These are phyloP conservation scores for Pittosporum tobira DNA, from an alignment of 129 eudicot species.

Conservation along the genomic window DNA sequence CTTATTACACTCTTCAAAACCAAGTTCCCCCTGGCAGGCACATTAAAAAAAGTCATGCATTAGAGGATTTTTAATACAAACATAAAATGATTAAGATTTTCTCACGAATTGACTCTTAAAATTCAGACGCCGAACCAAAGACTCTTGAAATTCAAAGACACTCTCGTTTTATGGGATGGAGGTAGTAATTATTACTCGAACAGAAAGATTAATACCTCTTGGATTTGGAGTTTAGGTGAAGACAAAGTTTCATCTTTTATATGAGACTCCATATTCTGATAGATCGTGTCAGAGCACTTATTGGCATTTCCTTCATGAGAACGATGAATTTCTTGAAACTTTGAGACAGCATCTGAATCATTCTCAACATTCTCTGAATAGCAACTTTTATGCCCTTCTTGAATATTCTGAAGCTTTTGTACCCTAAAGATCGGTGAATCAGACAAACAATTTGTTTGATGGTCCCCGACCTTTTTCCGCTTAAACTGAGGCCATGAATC, in stretches of 20 bases:
- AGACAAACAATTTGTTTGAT: constrained; percentile 27
- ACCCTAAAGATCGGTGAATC: constrained; percentile 32
- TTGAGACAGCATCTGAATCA: constrained; percentile 13
- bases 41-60: too few relatives aligned
- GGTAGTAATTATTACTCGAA: too few relatives aligned
- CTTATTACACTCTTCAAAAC: constrained; percentile 22
- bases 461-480: constrained; percentile 42
- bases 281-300: constrained; percentile 22
- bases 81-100: background rate
- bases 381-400: constrained; percentile 11
- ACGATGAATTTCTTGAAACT: constrained; percentile 10
- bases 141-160: too few relatives aligned
- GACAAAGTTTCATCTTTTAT: constrained; percentile 20
- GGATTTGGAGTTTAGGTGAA: constrained; percentile 19
- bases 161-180: too few relatives aligned
- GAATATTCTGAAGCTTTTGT: constrained; percentile 14
- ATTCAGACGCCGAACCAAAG: too few relatives aligned
- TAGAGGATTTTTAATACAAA: constrained; percentile 6
- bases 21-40: constrained; percentile 30
- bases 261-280: constrained; percentile 14
- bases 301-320: constrained; percentile 22
- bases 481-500: constrained; percentile 52
- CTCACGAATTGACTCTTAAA: too few relatives aligned
- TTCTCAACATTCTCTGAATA: constrained; percentile 16
- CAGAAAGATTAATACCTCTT: constrained; percentile 36